phyloP scores from a whole-genome alignment of 768 basidiomycete species.

The Coprinopsis sp. region DNA sequence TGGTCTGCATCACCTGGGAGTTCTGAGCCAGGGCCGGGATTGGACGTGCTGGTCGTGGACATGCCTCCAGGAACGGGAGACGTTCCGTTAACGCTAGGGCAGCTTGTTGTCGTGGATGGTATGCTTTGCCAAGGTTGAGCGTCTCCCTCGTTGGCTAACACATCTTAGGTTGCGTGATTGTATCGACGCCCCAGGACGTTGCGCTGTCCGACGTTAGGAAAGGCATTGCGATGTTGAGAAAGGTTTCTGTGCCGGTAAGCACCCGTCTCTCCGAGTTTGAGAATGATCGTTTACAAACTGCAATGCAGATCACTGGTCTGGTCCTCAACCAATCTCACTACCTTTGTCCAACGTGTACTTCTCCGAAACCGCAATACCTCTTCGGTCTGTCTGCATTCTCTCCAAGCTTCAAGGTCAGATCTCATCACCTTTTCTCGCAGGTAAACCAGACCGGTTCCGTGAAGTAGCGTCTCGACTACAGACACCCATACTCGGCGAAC shows the following conservation, averaged over 20 bases:
- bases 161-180: conserved; percentile 90
- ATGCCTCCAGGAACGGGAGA: conserved; percentile 98
- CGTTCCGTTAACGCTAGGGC: conserved; percentile 87
- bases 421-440: too few species aligned
- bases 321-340: conserved; percentile 88
- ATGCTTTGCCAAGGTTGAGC: conserved; percentile 19
- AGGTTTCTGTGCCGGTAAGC: conserved; percentile 80
- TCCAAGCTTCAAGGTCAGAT: too few species aligned
- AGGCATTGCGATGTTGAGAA: conserved; percentile 89
- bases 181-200: conserved; percentile 95
- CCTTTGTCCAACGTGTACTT: conserved; percentile 64
- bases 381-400: conserved; percentile 21
- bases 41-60: conserved; percentile 89
- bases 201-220: conserved; percentile 89
- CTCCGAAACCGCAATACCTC: conserved; percentile 36
- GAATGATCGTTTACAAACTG: background rate
- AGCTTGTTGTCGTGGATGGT: conserved; percentile 84
- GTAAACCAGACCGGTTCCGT: conserved; percentile 61
- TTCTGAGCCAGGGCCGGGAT: conserved; percentile 23
- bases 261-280: background rate
- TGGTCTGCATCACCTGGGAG: conserved; percentile 53
- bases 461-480: conserved; percentile 51
- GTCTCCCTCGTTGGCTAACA: too few species aligned
- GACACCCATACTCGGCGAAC: conserved; percentile 67
- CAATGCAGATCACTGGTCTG: conserved; percentile 76